Base-by-base conservation (phyloP, 495 filamentous ascomycete genomes). In the Talaromyces ruber region DNA sequence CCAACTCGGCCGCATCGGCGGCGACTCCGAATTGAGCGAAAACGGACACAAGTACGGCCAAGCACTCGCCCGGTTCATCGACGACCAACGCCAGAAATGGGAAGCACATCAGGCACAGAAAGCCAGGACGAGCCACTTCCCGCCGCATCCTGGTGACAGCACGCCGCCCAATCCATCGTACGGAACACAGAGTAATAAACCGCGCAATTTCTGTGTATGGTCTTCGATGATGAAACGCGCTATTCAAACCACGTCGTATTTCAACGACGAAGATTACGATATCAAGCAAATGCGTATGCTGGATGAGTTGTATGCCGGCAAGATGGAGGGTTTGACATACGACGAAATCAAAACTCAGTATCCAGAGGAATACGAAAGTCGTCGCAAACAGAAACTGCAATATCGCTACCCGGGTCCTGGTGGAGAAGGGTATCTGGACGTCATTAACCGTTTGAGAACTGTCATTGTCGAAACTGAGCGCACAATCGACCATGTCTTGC, bases 271-370 rank as follows among this genome's bases (percentile, higher is more conserved):
- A n/a, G 91, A 97, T 25, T 98, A 91, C 69, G 94, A 98, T 64
- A 85, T 93, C 67, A 98, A 98, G 78, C 86, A 95, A 66, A 97
- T 96, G 91, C 90, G 90, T 66, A 97, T 97, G 92, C 84, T 98
- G 16, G 95, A 98, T 67, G 94, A 98, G 70, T 86, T 98, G 43
- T 90, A 97, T 68, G 89, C 93, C 1, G 94, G 94, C 16, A 81
- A 80, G 43, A 94, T 96, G 79, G 94, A 98, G 73, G 93, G 94
- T 32, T 81, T 96, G 80, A 97, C 93, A 2, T 98, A 98, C 69
- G 84, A 89, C 3, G 90, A 96, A 66, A 97, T 98, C 63, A 85
- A 84, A 64, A 71, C 80, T 7, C 79, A 84, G 60, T 87, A 86
- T 66, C 86, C 85, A 0, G 87, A 91, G 26, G 91, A 98, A 68